These are phyloP conservation scores for Trichosanthes truncata DNA, from an alignment of 306 rosid species.

Conservation along the genomic window DNA sequence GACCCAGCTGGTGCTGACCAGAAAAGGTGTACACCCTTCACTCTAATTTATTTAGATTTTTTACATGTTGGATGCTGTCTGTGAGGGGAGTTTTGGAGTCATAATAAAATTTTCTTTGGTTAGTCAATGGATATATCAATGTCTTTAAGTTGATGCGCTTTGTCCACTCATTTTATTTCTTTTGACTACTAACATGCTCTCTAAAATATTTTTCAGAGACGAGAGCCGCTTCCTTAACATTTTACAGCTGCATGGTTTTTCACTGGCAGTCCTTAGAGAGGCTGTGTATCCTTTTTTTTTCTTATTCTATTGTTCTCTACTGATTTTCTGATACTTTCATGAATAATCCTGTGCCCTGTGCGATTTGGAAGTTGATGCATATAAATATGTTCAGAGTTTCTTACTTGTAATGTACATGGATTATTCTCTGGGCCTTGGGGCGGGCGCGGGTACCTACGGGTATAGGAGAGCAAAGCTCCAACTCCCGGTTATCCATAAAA, in stretches of 20 bases:
- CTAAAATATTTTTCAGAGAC: conserved; percentile 45
- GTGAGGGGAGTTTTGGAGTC: neutral
- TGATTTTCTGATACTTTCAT: neutral
- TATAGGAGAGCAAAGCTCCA: no score
- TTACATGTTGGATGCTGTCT: neutral
- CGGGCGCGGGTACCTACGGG: no score
- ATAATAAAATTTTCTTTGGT: neutral
- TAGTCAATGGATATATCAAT: neutral
- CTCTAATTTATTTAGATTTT: neutral
- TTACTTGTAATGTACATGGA: neutral
- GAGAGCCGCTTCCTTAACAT: conserved; percentile 42
- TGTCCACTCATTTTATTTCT: conserved; percentile 6
- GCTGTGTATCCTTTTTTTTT: conserved; percentile 84
- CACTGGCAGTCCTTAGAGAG: conserved; percentile 83
- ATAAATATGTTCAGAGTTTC: neutral
- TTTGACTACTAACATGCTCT: conserved; percentile 18
- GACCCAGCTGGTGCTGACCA: conserved; percentile 34
- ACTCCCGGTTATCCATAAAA: no score
- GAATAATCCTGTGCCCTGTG: neutral
- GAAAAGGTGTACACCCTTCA: conserved; percentile 40
- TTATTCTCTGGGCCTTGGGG: no score
- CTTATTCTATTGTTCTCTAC: conserved; percentile 9
- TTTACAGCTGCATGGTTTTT: conserved; percentile 70
- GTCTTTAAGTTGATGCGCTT: conserved; percentile 8
- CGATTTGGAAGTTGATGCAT: neutral